Conservation (phyloP, 2,329 filamentous ascomycete species). For the Botrytis tulipae region DNA sequence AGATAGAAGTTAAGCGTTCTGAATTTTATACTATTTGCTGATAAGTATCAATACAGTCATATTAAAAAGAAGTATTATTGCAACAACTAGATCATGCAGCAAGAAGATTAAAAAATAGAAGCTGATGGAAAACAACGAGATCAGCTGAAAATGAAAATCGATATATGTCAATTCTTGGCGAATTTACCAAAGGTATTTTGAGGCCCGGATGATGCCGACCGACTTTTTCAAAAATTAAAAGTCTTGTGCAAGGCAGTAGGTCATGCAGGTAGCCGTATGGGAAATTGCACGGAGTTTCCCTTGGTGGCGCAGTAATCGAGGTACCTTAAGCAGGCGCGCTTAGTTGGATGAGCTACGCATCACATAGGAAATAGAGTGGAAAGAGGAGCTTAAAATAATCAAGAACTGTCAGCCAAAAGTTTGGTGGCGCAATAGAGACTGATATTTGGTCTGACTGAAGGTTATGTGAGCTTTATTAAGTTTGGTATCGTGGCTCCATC, state of each 20-base stretch:
- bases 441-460: background rate
- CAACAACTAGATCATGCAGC: background rate
- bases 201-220: slow-evolving; percentile 5
- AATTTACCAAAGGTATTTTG: background rate
- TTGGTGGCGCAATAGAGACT: background rate
- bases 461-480: slow-evolving; percentile 5
- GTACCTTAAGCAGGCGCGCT: background rate
- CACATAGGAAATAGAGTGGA: background rate
- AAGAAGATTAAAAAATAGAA: background rate
- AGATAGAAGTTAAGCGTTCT: background rate
- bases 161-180: background rate
- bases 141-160: background rate
- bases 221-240: background rate
- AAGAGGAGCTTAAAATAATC: background rate
- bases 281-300: slow-evolving; percentile 14
- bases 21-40: background rate
- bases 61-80: too few relatives aligned
- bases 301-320: background rate
- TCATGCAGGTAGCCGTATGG: slow-evolving; percentile 13
- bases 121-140: background rate
- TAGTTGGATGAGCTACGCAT: background rate
- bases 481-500: slow-evolving; percentile 9
- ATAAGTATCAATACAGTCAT: background rate
- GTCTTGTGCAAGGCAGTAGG: slow-evolving; percentile 6
- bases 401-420: background rate